Conservation (phyloP, 2,329 filamentous ascomycete species). For the Fusarium sp. region DNA sequence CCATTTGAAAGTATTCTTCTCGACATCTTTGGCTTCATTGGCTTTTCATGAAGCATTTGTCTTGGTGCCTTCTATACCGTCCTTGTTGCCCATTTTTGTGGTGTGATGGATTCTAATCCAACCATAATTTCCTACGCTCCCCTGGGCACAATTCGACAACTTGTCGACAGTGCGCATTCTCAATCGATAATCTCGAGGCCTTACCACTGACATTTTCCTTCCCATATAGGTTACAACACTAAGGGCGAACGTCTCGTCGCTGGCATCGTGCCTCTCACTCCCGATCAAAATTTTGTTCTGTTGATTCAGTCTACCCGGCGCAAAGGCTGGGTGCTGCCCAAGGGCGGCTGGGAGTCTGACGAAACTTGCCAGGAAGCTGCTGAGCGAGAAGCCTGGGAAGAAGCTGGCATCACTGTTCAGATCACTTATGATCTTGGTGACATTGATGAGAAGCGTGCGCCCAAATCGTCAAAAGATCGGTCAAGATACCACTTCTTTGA, state of each 20-base stretch:
- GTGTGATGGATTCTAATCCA: slow-evolving; percentile 3
- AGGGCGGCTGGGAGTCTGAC: slow-evolving; percentile 97
- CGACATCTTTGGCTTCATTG: background rate
- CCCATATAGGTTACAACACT: slow-evolving; percentile 80
- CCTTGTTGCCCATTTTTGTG: slow-evolving; percentile 4
- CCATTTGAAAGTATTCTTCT: background rate
- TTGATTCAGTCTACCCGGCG: slow-evolving; percentile 92
- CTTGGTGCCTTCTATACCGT: background rate
- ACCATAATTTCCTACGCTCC: slow-evolving; percentile 3
- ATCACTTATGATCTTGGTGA: slow-evolving; percentile 87
- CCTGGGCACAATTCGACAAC: slow-evolving; percentile 1
- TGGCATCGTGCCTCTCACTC: slow-evolving; percentile 88
- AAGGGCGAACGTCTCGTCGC: slow-evolving; percentile 95
- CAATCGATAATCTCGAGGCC: background rate
- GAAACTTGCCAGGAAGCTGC: slow-evolving; percentile 89
- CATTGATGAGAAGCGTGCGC: slow-evolving; percentile 84
- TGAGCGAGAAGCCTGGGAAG: slow-evolving; percentile 94
- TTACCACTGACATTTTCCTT: slow-evolving; percentile 32
- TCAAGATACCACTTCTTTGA: slow-evolving; percentile 84
- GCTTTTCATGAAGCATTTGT: background rate
- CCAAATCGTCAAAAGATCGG: slow-evolving; percentile 73
- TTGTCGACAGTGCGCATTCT: background rate
- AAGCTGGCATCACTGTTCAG: slow-evolving; percentile 88
- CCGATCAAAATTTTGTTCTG: slow-evolving; percentile 87
- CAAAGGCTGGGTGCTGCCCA: slow-evolving; percentile 95